These are phyloP conservation scores for Elymus sibiricus DNA, from an alignment of 176 grass and related monocot genomes.

Conservation along the genomic window DNA sequence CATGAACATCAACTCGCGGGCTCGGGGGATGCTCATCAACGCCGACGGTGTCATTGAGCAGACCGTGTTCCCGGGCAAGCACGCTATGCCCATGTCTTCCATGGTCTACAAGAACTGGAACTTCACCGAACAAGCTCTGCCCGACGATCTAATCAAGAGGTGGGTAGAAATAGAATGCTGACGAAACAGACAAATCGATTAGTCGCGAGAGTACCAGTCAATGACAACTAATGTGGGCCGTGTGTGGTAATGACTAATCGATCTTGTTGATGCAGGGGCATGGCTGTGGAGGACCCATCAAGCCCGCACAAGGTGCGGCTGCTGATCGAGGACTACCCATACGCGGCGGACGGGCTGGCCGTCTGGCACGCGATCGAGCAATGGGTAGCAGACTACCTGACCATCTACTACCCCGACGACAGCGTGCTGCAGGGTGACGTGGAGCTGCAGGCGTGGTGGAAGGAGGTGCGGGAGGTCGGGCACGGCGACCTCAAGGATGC, in stretches of 20 bases:
- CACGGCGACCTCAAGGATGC: constrained; percentile 64
- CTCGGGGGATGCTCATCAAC: not conserved
- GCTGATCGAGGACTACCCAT: constrained; percentile 31
- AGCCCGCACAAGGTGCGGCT: constrained; percentile 37
- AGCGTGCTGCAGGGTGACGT: constrained; percentile 29
- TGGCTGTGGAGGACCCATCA: constrained; percentile 1
- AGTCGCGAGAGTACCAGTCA: too few relatives aligned
- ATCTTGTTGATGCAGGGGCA: not conserved
- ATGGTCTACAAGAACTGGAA: constrained; percentile 8
- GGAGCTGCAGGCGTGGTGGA: constrained; percentile 77
- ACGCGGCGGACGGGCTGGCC: constrained; percentile 39
- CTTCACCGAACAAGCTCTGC: not conserved
- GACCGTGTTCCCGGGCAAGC: not conserved
- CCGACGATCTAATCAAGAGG: not conserved
- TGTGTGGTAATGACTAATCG: too few relatives aligned
- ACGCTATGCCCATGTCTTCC: not conserved
- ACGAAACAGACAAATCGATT: too few relatives aligned
- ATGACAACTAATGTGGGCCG: too few relatives aligned
- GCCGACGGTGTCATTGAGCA: not conserved
- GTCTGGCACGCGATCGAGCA: constrained; percentile 55
- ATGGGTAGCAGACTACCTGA: constrained; percentile 47
- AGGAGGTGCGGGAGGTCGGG: constrained; percentile 59
- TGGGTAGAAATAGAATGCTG: not conserved
- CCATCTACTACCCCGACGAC: constrained; percentile 53
- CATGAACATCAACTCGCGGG: not conserved